phyloP scores from a whole-genome alignment of 331 rosid species.

The Quercus lobata region DNA sequence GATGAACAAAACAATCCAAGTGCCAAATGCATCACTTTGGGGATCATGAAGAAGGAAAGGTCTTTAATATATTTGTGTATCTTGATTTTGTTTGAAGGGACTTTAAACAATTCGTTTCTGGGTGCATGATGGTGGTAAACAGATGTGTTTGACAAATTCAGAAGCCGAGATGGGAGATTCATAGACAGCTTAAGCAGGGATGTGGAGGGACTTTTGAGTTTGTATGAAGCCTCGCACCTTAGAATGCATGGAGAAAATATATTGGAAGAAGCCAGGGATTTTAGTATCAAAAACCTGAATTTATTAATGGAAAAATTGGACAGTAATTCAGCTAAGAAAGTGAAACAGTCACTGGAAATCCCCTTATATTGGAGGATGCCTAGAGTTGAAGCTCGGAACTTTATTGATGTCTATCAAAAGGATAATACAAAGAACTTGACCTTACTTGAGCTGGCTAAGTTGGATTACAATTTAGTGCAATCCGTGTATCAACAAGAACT shows the following conservation, averaged over 20 bases:
- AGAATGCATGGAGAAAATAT: constrained; percentile 21
- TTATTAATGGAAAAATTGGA: not conserved
- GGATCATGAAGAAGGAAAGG: too few species aligned
- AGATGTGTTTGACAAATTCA: constrained; percentile 25
- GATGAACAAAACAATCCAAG: too few species aligned
- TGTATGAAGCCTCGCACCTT: constrained; percentile 26
- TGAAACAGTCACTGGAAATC: constrained; percentile 7
- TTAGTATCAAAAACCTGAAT: not conserved
- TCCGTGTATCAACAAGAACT: constrained; percentile 24
- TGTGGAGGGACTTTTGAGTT: constrained; percentile 20
- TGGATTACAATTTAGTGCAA: constrained; percentile 37
- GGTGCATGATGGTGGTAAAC: not conserved
- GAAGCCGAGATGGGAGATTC: constrained; percentile 5
- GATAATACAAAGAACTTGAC: not conserved
- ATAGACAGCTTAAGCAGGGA: constrained; percentile 13
- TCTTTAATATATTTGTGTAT: not conserved
- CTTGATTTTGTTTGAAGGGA: not conserved
- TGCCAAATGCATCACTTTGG: too few species aligned
- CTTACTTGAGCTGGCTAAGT: constrained; percentile 30
- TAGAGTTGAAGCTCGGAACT: constrained; percentile 21
- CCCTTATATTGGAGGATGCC: constrained; percentile 29
- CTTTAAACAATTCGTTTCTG: not conserved
- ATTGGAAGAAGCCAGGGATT: constrained; percentile 24
- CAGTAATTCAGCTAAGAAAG: not conserved
- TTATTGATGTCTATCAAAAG: constrained; percentile 16